A percentile compares a stretch with the other conserved stretches of the same genome.
Evolutionary conservation across 2,329 filamentous ascomycete genomes (phyloP).

Genomic region (Sporothrix luriei): DNA sequence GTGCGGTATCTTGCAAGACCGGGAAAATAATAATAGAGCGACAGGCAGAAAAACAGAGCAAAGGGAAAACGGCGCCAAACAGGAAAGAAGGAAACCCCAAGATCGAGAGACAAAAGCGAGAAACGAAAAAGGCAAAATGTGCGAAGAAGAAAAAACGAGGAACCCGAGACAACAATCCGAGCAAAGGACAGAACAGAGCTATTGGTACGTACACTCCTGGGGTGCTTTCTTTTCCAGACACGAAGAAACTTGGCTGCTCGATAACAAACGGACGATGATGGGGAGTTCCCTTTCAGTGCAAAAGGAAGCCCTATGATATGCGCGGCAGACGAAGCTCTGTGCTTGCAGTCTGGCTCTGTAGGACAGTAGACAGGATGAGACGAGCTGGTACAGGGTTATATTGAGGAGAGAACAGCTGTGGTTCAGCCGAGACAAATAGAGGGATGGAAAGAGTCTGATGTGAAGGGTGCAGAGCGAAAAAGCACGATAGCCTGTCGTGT

Average conservation of each 20-base stretch:
- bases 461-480: neutral
- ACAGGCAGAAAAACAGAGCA: conserved; percentile 35
- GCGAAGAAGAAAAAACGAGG: conserved; percentile 33
- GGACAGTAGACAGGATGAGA: conserved; percentile 18
- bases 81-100: conserved; percentile 14
- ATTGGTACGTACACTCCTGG: conserved; percentile 60
- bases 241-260: conserved; percentile 36
- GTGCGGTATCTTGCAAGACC: neutral
- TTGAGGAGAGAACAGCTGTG: conserved; percentile 17
- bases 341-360: conserved; percentile 51
- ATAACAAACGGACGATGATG: conserved; percentile 33
- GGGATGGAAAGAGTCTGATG: neutral
- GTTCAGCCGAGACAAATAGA: conserved; percentile 4
- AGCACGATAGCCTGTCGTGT: neutral
- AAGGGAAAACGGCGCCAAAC: conserved; percentile 25
- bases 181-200: conserved; percentile 44
- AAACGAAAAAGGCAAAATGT: conserved; percentile 35
- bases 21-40: conserved; percentile 34
- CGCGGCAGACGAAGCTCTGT: conserved; percentile 65
- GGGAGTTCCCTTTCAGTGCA: conserved; percentile 38
- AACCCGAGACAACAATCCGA: conserved; percentile 34
- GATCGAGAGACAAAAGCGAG: conserved; percentile 34
- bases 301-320: conserved; percentile 34
- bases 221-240: conserved; percentile 36
- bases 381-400: conserved; percentile 24